Base-by-base conservation (phyloP, 257 asterid species). In the Solanum neorickii region DNA sequence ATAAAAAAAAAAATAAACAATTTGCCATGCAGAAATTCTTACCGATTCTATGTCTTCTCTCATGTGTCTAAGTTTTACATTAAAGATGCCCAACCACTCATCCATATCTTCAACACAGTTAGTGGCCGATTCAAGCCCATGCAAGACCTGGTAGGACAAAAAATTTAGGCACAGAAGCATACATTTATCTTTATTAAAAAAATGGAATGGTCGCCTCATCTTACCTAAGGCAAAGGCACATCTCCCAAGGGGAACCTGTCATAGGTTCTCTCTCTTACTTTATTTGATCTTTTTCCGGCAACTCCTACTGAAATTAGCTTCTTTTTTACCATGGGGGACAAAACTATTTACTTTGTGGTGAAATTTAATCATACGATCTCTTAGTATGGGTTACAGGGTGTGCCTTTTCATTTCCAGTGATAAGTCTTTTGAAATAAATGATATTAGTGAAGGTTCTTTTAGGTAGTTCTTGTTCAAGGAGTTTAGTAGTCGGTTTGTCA, bases 41-140 rank as follows among this genome's bases (percentile, higher is more conserved):
- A 97, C 99, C 91, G 99, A 95, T 91, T 97, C 99, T 74, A 97
- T 97, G 90, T 97, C 99, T 94, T 97, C 99, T 91, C 99, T 95
- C 99, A 97, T 97, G 93, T 97, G 99, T 90, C 98, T 93, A 87
- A 97, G 94, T 92, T 97, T 97, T 47, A 97, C 92, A 90, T 97
- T 97, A 86, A 97, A 97, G 88, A 97, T 97, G 91, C 98, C 88
- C 90, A 97, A 88, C 99, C 99, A 97, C 90, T 97, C 98, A 92
- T 97, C 99, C 99, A 97, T 93, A 90, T 97, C 99, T 86, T 97
- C 99, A 75, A 96, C 99, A 90, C 98, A 93, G 90, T 90, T 96
- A 80, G 91, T 88, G 62, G 98, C 99, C 21, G 93, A 83, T 72
- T 95, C 99, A 87, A 97, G 94, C 78, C 98, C 99, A 84, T 92